Evolutionary conservation across 192 early-diverging fungal genomes (phyloP).

Genomic region (Diversispora epigaea): DNA sequence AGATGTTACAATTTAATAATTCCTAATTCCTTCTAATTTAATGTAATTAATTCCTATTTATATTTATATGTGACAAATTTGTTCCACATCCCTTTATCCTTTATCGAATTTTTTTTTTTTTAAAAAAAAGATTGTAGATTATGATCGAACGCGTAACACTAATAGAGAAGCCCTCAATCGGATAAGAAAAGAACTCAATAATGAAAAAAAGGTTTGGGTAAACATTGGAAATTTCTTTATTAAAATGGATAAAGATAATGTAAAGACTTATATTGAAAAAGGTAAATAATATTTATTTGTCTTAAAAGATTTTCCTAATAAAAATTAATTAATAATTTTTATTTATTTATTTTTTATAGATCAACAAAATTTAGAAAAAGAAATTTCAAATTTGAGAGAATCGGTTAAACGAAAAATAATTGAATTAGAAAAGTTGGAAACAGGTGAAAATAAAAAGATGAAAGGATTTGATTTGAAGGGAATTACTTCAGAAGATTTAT

Average conservation of each 20-base stretch:
- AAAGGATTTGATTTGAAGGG: slow-evolving; percentile 22
- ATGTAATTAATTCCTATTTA: not conserved
- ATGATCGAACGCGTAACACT: slow-evolving; percentile 55
- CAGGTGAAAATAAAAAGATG: slow-evolving; percentile 35
- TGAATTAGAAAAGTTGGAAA: slow-evolving; percentile 51
- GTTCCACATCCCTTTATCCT: not conserved
- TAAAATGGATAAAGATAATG: slow-evolving; percentile 50
- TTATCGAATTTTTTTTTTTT: not conserved
- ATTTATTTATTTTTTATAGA: slow-evolving; percentile 39
- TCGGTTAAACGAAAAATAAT: slow-evolving; percentile 45
- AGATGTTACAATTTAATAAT: too few species aligned
- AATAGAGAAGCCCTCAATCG: slow-evolving; percentile 56
- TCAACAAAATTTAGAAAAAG: slow-evolving; percentile 48
- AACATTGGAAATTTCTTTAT: slow-evolving; percentile 62
- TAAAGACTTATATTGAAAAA: slow-evolving; percentile 54
- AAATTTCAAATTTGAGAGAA: slow-evolving; percentile 47
- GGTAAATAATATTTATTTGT: slow-evolving; percentile 36
- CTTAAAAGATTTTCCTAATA: not conserved
- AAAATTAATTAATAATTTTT: not conserved
- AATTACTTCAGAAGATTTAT: slow-evolving; percentile 26
- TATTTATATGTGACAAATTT: not conserved
- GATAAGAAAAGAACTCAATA: slow-evolving; percentile 40
- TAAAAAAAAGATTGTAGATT: slow-evolving; percentile 51
- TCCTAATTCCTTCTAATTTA: not conserved
- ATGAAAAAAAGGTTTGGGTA: slow-evolving; percentile 57